phyloP scores from a whole-genome alignment of 805 yeast genomes.

The Candida insectalens region DNA sequence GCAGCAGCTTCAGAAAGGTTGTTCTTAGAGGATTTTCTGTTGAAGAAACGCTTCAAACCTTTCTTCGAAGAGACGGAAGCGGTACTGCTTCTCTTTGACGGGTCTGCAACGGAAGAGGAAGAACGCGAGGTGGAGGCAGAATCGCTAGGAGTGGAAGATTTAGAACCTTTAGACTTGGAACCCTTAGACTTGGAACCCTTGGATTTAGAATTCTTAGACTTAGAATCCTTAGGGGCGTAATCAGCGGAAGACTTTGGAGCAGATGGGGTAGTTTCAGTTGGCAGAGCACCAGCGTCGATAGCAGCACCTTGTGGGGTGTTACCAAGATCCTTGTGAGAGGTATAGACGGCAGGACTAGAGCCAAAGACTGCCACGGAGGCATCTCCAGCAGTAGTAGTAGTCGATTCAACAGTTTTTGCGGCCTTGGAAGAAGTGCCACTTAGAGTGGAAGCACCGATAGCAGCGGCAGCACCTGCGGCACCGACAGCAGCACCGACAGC shows the following conservation, averaged over 20 bases:
- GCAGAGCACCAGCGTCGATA: not conserved
- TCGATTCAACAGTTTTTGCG: not conserved
- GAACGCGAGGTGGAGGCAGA: not conserved
- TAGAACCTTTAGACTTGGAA: too few species aligned
- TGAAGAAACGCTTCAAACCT: not conserved
- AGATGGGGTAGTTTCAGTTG: too few species aligned
- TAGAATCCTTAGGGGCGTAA: too few species aligned
- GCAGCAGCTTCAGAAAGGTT: constrained; percentile 1
- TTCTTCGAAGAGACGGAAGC: not conserved
- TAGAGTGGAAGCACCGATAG: not conserved
- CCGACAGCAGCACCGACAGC: not conserved
- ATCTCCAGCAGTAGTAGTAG: not conserved
- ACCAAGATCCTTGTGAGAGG: not conserved
- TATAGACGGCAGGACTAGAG: too few species aligned
- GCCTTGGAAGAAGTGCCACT: not conserved
- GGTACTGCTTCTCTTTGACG: too few species aligned
- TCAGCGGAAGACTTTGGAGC: too few species aligned
- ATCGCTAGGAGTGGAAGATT: too few species aligned
- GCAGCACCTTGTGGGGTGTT: not conserved
- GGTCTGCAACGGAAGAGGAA: too few species aligned
- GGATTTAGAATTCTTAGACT: too few species aligned
- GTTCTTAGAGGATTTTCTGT: not conserved
- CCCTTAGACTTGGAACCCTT: too few species aligned
- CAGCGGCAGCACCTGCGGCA: not conserved
- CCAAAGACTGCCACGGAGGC: not conserved